Evolutionary conservation across 805 yeast genomes (phyloP), one percentile per base, ranked within the genome.

Genomic region (Pichia cephalocereana): DNA sequence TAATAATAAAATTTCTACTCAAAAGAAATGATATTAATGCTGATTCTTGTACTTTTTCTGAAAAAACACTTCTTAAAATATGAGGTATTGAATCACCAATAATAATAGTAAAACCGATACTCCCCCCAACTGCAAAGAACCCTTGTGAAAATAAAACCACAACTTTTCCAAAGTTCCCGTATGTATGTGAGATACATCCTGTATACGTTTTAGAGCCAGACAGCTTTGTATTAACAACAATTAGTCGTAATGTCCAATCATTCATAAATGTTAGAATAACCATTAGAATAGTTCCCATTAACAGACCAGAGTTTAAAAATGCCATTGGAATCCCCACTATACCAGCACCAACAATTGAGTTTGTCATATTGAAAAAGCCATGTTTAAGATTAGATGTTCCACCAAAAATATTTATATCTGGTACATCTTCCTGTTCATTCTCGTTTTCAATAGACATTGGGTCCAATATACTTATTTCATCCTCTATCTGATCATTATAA

Each of bases 291-390:
- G 82, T 59, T 4, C 96, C 95, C 0, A 91, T 88, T 0, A 82
- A 49, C 4, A 91, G 63, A 0, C 98, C 98, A 18, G 86, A 75
- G 57, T 89, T 86, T 42, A 75, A 71, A 58, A 90, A 79, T 0
- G 97, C 96, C 54, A 82, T 84, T 2, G 98, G 95, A 54, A 89
- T 95, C 2, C 97, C 96, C 32, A 91, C 87, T 46, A 91, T 86
- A 8, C 98, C 98, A 0, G 98, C 97, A 0, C 98, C 98, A 8
- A 91, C 71, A 52, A 91, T 91, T 18, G 95, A 83, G 65, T 90
- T 90, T 10, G 96, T 95, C 96, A 90, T 89, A 65, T 91, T 91
- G 95, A 90, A 86, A 60, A 90, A 89, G 6, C 97, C 97, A 87
- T 84, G 84, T 49, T 75, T 77, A 74, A 90, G 72, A 39, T 72